Evolutionary conservation across 257 asterid genomes (phyloP).

Genomic region (Oldenlandia corymbosa): DNA sequence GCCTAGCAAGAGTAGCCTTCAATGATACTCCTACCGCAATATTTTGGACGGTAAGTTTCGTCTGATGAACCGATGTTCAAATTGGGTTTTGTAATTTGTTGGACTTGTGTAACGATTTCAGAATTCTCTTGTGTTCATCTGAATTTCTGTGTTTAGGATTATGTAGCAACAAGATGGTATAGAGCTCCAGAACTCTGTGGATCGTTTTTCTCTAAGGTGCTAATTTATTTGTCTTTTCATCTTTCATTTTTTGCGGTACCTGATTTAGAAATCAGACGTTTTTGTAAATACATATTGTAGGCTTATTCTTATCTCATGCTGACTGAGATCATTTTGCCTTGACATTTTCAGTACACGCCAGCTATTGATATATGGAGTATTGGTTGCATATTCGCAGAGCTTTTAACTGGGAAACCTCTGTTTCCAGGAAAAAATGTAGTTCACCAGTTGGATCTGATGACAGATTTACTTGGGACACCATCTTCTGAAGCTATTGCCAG

Average conservation of each 20-base stretch:
- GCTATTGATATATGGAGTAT: constrained; percentile 98
- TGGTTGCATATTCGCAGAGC: constrained; percentile 95
- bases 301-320: constrained; percentile 11
- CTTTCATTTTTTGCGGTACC: background rate
- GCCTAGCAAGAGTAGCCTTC: constrained; percentile 90
- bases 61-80: background rate
- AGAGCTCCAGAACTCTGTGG: constrained; percentile 98
- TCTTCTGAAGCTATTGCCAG: constrained; percentile 86
- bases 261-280: background rate
- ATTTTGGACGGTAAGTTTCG: constrained; percentile 77
- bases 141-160: constrained; percentile 44
- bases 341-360: constrained; percentile 71
- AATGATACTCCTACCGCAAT: constrained; percentile 89
- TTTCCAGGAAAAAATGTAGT: constrained; percentile 98
- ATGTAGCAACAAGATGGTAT: constrained; percentile 96
- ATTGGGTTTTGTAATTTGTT: background rate
- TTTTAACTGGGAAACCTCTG: constrained; percentile 82
- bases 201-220: constrained; percentile 96
- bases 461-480: constrained; percentile 89
- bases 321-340: constrained; percentile 10
- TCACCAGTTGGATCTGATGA: constrained; percentile 93
- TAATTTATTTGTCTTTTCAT: background rate
- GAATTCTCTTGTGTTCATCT: background rate
- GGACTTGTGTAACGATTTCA: background rate
- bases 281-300: background rate